Conservation (phyloP, 2,329 filamentous ascomycete genomes). For the Helminthosporium solani region DNA sequence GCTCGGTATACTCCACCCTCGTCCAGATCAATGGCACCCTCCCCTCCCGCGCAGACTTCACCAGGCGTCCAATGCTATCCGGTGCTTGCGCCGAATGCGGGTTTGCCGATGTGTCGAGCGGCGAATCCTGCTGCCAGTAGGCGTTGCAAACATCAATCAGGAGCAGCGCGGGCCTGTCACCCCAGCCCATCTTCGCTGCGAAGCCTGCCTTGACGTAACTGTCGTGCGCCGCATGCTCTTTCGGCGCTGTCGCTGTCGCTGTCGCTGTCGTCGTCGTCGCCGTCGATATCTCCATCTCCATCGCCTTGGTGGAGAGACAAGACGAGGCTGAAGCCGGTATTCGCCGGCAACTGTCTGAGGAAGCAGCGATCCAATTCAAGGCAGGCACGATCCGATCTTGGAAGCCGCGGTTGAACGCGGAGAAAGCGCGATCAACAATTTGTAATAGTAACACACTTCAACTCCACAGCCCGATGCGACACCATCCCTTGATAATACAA, state of each 20-base stretch:
- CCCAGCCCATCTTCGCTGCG: slow-evolving; percentile 49
- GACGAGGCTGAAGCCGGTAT: too few species aligned
- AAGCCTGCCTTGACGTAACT: slow-evolving; percentile 41
- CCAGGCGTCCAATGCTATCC: slow-evolving; percentile 43
- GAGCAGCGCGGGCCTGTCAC: slow-evolving; percentile 45
- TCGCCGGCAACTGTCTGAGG: too few species aligned
- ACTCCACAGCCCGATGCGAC: too few species aligned
- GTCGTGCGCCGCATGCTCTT: slow-evolving; percentile 21
- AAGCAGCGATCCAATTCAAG: too few species aligned
- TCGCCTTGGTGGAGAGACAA: too few species aligned
- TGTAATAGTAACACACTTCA: too few species aligned
- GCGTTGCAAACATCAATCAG: slow-evolving; percentile 52
- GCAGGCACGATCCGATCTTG: too few species aligned
- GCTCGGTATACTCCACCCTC: slow-evolving; percentile 46
- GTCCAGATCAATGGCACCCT: slow-evolving; percentile 49
- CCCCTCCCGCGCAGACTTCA: slow-evolving; percentile 44
- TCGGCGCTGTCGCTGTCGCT: slow-evolving; percentile 24
- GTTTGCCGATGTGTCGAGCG: slow-evolving; percentile 45
- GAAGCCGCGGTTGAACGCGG: too few species aligned
- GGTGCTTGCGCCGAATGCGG: slow-evolving; percentile 40
- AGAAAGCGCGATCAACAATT: slow-evolving; percentile 7
- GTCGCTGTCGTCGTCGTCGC: too few species aligned
- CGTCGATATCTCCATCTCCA: too few species aligned
- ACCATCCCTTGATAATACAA: too few species aligned
- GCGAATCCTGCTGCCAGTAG: slow-evolving; percentile 48